Conservation (phyloP, 805 yeast genomes). For the Candida chilensis region DNA sequence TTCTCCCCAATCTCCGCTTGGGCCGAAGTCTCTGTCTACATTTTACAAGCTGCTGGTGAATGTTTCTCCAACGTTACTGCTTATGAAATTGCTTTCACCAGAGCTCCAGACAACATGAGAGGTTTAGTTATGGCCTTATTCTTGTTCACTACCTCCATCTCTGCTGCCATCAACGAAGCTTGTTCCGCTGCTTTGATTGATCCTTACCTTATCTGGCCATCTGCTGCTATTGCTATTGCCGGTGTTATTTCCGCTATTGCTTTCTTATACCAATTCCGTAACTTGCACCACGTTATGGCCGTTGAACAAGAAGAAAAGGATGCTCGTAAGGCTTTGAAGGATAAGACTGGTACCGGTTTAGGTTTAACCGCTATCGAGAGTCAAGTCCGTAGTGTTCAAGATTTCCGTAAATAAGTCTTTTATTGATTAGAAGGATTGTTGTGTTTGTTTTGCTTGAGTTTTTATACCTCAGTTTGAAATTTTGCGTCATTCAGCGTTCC, state of each 20-base stretch:
- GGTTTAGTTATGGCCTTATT: conserved; percentile 39
- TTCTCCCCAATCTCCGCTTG: conserved; percentile 22
- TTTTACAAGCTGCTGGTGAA: conserved; percentile 42
- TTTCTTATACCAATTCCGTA: conserved; percentile 10
- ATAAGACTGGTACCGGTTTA: no score
- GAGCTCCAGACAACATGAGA: conserved; percentile 40
- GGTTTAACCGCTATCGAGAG: no score
- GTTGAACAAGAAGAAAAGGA: conserved; percentile 8
- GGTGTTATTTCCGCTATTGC: conserved; percentile 19
- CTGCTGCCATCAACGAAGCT: conserved; percentile 37
- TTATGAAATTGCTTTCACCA: conserved; percentile 44
- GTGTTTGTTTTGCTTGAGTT: no score
- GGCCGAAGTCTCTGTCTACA: conserved; percentile 13
- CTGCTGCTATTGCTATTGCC: conserved; percentile 26
- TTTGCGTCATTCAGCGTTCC: no score
- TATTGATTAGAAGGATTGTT: no score
- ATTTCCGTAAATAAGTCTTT: no score
- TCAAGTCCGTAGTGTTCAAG: no score
- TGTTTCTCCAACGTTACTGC: conserved; percentile 43
- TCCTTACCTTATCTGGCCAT: conserved; percentile 33
- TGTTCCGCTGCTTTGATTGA: conserved; percentile 27
- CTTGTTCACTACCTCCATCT: conserved; percentile 32
- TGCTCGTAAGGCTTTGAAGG: no score
- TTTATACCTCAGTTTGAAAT: no score
- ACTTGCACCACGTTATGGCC: conserved; percentile 13